Base-by-base conservation (phyloP, 495 filamentous ascomycete genomes). In the Penicillium pancosmium region DNA sequence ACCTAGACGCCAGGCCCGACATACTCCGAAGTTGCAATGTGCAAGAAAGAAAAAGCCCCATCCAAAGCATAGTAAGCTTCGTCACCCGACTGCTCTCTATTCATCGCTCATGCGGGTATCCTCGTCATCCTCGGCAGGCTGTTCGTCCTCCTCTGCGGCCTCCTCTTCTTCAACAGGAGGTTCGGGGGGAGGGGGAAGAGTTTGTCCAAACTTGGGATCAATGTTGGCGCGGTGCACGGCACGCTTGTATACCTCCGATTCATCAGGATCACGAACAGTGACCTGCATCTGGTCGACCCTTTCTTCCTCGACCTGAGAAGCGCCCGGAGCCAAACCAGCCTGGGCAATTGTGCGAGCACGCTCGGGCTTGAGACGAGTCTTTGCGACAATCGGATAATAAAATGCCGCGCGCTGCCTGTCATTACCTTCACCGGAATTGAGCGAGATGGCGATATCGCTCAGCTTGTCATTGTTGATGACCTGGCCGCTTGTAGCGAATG, bases 331-430 rank as follows among this genome's bases (percentile, higher is more conserved):
- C 51, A 79, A 62, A 27, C 78, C 78, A 16, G 78, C 74, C 48
- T 78, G 74, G 7, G 77, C 80, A 18, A 82, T 75, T 36, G 79
- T 84, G 50, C 75, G 76, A 34, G 76, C 74, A 56, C 86, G 73
- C 63, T 82, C 80, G 5, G 84, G 82, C 73, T 86, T 82, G 27
- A 89, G 74, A 19, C 79, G 78, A 27, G 80, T 82, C 66, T 83
- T 87, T 73, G 91, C 89, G 54, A 90, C 74, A 60, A 98, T 84
- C 0, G 93, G 92, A 64, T 97, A 98, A 70, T 92, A 97, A 73
- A 91, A 97, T 9, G 91, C 93, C 18, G 83, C 94, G 62, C 83
- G 86, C 66, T 85, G 85, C 57, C 84, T 78, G 35, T 54, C 57
- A 16, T 70, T 67, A 10, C 61, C 57, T 11, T 70, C 59, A 55